phyloP scores from a whole-genome alignment of 345 rosid species.

The Linum usitatissimum region DNA sequence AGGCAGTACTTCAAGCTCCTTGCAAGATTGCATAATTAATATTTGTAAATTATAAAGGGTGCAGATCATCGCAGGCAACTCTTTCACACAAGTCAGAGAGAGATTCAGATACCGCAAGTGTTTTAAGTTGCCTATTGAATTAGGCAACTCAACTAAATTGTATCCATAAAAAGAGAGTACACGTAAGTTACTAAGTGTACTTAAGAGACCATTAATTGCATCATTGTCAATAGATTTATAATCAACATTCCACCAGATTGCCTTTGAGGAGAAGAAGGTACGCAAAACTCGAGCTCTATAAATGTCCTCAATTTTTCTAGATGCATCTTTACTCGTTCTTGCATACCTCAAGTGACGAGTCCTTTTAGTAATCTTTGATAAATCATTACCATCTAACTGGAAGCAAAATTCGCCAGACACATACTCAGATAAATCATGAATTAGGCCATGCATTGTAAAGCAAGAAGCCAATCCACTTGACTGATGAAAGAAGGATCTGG shows the following conservation, averaged over 20 bases:
- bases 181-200: slow-evolving; percentile 22
- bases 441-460: not conserved
- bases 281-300: slow-evolving; percentile 23
- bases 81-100: slow-evolving; percentile 16
- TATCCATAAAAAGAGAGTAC: slow-evolving; percentile 28
- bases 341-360: not conserved
- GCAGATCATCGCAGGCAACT: slow-evolving; percentile 24
- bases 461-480: not conserved
- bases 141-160: slow-evolving; percentile 13
- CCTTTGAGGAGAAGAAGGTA: slow-evolving; percentile 28
- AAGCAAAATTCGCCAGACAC: not conserved
- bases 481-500: not conserved
- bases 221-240: slow-evolving; percentile 18
- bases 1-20: slow-evolving; percentile 21
- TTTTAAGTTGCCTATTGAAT: slow-evolving; percentile 25
- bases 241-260: slow-evolving; percentile 16
- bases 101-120: slow-evolving; percentile 28
- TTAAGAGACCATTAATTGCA: slow-evolving; percentile 15
- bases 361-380: not conserved
- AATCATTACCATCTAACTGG: not conserved
- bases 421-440: not conserved
- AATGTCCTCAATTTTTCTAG: slow-evolving; percentile 23
- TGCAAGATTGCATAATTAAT: slow-evolving; percentile 23
- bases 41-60: slow-evolving; percentile 27
- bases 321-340: slow-evolving; percentile 7